A percentile compares a stretch with the other conserved stretches of the same genome.
These are phyloP conservation scores for Apiospora phragmitis DNA, from an alignment of 2,329 filamentous ascomycete genomes.

Conservation along the genomic window DNA sequence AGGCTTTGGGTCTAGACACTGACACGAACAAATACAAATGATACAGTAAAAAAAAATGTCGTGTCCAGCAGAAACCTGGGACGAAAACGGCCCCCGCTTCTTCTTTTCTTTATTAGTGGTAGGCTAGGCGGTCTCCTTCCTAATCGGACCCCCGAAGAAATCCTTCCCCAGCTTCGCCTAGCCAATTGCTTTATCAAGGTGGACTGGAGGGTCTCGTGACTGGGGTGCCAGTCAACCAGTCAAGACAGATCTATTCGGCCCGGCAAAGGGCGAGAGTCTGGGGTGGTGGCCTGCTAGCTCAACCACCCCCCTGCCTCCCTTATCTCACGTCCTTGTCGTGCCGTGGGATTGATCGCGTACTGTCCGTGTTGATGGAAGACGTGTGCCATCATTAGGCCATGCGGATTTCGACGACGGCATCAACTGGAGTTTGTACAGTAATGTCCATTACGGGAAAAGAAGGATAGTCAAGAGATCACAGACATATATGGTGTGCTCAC, in stretches of 20 bases:
- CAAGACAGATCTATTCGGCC: slow-evolving; percentile 2
- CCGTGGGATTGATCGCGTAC: not conserved
- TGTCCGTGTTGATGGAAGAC: not conserved
- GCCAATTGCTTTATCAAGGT: not conserved
- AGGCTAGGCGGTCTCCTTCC: not conserved
- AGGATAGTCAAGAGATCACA: not conserved
- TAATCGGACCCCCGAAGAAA: not conserved
- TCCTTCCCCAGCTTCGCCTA: slow-evolving; percentile 6
- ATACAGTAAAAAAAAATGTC: not conserved
- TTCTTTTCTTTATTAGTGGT: not conserved
- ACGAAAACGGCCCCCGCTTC: not conserved
- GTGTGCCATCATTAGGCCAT: not conserved
- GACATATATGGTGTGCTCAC: not conserved
- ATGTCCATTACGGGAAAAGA: not conserved
- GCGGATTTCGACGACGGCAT: not conserved
- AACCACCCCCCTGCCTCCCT: not conserved
- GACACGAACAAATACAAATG: not conserved
- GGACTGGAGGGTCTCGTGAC: not conserved
- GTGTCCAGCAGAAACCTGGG: not conserved
- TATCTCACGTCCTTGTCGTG: not conserved
- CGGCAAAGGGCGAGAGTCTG: not conserved
- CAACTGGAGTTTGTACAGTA: too few relatives aligned
- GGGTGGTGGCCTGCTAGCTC: not conserved
- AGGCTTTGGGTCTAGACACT: not conserved
- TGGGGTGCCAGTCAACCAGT: not conserved